Evolutionary conservation across 1,139 yeast genomes (phyloP).

Genomic region (Geotrichum fermentans): DNA sequence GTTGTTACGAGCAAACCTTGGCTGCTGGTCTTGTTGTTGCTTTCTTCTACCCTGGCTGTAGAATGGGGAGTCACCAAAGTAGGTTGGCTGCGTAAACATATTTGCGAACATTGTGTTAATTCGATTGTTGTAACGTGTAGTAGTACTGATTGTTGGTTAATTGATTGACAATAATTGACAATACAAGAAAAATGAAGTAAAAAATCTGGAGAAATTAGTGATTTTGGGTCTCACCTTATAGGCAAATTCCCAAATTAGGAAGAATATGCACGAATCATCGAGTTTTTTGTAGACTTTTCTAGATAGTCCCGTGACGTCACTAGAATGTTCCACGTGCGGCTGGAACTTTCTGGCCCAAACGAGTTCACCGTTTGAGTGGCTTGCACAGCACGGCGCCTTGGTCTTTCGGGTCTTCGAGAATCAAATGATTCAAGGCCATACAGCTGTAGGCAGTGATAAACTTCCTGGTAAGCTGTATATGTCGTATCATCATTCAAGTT

Average conservation of each 20-base stretch:
- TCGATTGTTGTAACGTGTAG: background rate
- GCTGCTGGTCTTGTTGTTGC: background rate
- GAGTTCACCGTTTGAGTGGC: too few relatives aligned
- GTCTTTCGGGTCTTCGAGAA: too few relatives aligned
- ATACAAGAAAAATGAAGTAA: background rate
- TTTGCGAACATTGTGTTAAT: background rate
- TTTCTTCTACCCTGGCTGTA: background rate
- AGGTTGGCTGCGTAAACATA: conserved; percentile 2
- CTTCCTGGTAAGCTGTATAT: too few relatives aligned
- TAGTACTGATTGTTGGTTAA: background rate
- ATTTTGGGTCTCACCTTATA: background rate
- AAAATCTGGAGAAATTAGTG: background rate
- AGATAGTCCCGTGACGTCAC: background rate
- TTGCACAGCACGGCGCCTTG: too few relatives aligned
- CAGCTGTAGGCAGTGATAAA: too few relatives aligned
- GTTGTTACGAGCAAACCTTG: too few relatives aligned
- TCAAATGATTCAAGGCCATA: too few relatives aligned
- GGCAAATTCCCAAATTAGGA: background rate
- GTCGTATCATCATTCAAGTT: too few relatives aligned
- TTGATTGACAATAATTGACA: background rate
- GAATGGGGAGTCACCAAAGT: background rate
- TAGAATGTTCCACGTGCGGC: background rate
- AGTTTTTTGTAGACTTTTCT: background rate
- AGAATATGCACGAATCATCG: background rate
- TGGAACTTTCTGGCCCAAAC: background rate